These are phyloP conservation scores for Rhexocercosporidium sp. DNA, from an alignment of 2,329 filamentous ascomycete species.

Conservation along the genomic window DNA sequence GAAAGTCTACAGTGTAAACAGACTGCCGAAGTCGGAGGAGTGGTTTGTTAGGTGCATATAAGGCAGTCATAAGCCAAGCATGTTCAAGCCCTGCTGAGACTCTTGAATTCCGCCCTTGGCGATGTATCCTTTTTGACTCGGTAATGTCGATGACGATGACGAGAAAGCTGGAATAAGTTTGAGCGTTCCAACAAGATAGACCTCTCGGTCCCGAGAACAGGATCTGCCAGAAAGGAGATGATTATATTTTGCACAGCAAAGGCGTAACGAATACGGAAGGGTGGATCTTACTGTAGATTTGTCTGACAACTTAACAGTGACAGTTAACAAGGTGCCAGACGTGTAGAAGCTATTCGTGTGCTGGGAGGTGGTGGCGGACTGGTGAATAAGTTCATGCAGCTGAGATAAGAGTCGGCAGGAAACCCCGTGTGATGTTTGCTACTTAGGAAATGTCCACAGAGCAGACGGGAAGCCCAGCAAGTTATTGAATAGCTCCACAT, in stretches of 20 bases:
- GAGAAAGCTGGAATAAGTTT: not conserved
- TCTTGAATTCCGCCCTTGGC: not conserved
- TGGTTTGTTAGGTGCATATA: not conserved
- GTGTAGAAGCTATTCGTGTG: not conserved
- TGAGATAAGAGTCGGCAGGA: not conserved
- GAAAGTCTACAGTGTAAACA: not conserved
- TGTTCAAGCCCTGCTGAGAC: not conserved
- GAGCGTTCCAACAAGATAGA: not conserved
- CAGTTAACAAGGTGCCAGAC: not conserved
- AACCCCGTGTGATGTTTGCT: not conserved
- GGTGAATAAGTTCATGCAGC: not conserved
- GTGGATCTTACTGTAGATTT: not conserved
- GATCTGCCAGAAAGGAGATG: too few relatives aligned
- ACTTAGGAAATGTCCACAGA: not conserved
- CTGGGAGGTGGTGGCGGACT: not conserved
- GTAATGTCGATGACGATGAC: too few relatives aligned
- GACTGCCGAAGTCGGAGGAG: slow-evolving; percentile 4
- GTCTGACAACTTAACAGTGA: not conserved
- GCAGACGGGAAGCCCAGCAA: not conserved
- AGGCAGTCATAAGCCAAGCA: slow-evolving; percentile 2
- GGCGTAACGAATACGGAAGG: too few relatives aligned
- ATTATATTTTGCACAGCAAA: too few relatives aligned
- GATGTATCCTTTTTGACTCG: not conserved
- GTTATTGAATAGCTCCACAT: not conserved
- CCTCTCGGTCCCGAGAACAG: not conserved